Conservation (phyloP, 768 basidiomycete genomes). For the Amanita thiersii region DNA sequence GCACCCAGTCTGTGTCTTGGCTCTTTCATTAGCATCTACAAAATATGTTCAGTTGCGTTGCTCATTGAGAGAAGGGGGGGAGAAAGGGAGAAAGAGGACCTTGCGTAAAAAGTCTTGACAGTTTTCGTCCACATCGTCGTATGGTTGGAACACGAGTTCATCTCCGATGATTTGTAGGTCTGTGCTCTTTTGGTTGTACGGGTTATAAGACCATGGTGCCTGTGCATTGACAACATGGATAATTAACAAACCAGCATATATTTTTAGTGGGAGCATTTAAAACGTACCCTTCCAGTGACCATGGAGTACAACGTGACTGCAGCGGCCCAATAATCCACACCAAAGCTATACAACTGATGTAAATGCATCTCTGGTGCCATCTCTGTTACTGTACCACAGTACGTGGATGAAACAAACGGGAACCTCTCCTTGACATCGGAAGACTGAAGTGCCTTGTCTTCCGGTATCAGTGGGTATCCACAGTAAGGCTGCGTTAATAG, state of each 20-base stretch:
- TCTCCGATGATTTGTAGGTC: constrained; percentile 3
- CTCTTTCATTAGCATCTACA: constrained; percentile 11
- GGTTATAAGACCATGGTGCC: background rate
- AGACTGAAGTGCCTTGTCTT: background rate
- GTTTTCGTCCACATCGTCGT: constrained; percentile 3
- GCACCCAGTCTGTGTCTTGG: constrained; percentile 9
- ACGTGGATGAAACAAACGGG: constrained; percentile 2
- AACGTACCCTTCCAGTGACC: constrained; percentile 12
- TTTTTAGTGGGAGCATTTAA: background rate
- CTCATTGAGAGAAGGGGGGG: too few species aligned
- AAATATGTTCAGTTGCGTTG: background rate
- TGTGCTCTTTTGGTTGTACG: background rate
- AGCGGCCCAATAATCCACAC: constrained; percentile 11
- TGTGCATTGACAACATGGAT: constrained; percentile 11
- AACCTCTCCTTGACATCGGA: background rate
- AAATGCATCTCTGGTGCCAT: constrained; percentile 11
- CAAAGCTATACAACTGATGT: constrained; percentile 10
- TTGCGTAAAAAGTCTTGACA: constrained; percentile 6
- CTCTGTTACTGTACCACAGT: constrained; percentile 9
- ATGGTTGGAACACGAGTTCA: constrained; percentile 2
- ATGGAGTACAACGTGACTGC: constrained; percentile 10
- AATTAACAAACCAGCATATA: background rate
- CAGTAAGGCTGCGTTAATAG: background rate
- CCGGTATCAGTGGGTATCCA: background rate
- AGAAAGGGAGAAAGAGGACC: constrained; percentile 1